Base-by-base conservation (phyloP, 2,329 filamentous ascomycete species). In the Pezicula neosporulosa region DNA sequence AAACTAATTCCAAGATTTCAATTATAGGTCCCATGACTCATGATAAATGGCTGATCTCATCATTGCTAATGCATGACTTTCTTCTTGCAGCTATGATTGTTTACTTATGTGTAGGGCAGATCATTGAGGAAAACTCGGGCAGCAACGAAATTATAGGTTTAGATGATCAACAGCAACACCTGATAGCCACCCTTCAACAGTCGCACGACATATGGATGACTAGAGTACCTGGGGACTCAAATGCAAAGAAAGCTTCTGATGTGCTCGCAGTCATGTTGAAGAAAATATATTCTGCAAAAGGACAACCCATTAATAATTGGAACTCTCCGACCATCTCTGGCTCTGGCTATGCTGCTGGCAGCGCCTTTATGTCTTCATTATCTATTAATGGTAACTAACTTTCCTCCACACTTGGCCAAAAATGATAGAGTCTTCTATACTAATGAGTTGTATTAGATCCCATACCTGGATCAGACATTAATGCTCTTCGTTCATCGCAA, bases 11-110 rank as follows among this genome's bases (percentile, higher is more conserved):
- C 24, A 24, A 24, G 24, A 4, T 24, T 24, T 24, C 24, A 1
- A 24, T 24, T 24, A 24, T 24, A 24, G 24, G 77, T 6, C 68
- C 79, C 24, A 66, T 86, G 13, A 69, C 72, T 54, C 68, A 72
- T 28, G 73, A 78, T 36, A 72, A 74, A 5, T 84, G 81, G 77
- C 83, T 84, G 57, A 63, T 83, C 18, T 77, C 76, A 3, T 78
- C 78, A 1, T 66, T 86, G 4, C 75, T 77, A 10, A 74, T 81
- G 47, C 80, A 84, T 47, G 82, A 86, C 60, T 86, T 81, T 47
- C 67, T 86, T 47, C 72, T 86, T 2, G 81, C 82, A 0, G 76
- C 78, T 49, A 82, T 83, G 74, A 74, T 86, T 13, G 60, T 86
- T 3, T 85, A 80, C 54, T 67, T 86, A 35, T 52, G 30, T 18